phyloP scores from a whole-genome alignment of 257 asterid species.

The Penstemon newberryi region DNA sequence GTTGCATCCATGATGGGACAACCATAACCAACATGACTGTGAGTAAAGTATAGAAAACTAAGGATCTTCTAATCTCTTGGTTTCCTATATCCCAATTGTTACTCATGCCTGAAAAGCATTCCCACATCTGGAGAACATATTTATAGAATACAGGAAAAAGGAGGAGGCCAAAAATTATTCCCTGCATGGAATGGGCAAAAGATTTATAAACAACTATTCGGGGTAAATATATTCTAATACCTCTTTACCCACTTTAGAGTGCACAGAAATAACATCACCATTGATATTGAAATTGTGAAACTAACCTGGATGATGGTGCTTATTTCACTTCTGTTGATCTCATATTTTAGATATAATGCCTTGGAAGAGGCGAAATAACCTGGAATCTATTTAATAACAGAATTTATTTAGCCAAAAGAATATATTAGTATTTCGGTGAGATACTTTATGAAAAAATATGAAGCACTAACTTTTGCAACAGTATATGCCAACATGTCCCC shows the following conservation, averaged over 20 bases:
- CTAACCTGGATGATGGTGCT: slow-evolving; percentile 84
- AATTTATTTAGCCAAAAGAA: slow-evolving; percentile 33
- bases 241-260: slow-evolving; percentile 13
- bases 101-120: slow-evolving; percentile 34
- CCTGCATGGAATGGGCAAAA: slow-evolving; percentile 51
- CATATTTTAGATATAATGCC: slow-evolving; percentile 36
- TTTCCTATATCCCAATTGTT: slow-evolving; percentile 35
- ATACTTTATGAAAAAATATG: slow-evolving; percentile 30
- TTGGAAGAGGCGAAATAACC: slow-evolving; percentile 39
- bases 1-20: slow-evolving; percentile 91
- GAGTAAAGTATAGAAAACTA: slow-evolving; percentile 58
- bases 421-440: slow-evolving; percentile 7
- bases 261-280: slow-evolving; percentile 20
- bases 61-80: slow-evolving; percentile 54
- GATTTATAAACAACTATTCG: background rate
- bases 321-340: slow-evolving; percentile 70
- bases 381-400: slow-evolving; percentile 49
- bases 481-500: slow-evolving; percentile 82
- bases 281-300: slow-evolving; percentile 24
- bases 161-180: slow-evolving; percentile 73
- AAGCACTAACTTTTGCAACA: slow-evolving; percentile 57
- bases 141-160: slow-evolving; percentile 65
- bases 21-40: slow-evolving; percentile 45
- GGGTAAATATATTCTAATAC: background rate
- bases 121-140: slow-evolving; percentile 43